Conservation (phyloP, 805 yeast genomes). For the Yueomyces sinensis region DNA sequence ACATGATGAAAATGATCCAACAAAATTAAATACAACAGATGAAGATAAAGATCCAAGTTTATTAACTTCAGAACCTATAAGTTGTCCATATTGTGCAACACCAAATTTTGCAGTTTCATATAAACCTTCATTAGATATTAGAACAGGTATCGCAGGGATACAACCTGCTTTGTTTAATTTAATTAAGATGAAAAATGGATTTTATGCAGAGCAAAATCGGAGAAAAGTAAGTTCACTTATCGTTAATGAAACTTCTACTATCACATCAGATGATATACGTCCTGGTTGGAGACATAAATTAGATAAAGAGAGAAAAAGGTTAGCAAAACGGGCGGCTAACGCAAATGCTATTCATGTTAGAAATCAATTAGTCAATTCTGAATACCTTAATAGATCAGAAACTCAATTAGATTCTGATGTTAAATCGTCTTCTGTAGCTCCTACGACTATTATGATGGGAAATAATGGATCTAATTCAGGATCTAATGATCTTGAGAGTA, state of each 20-base stretch:
- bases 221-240: neutral
- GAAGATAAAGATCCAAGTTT: constrained; percentile 37
- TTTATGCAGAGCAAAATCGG: neutral
- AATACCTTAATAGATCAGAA: neutral
- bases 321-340: constrained; percentile 82
- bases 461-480: too few relatives aligned
- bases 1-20: constrained; percentile 38
- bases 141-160: constrained; percentile 44
- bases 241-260: constrained; percentile 17
- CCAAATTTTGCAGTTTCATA: constrained; percentile 76
- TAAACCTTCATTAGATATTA: constrained; percentile 40
- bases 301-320: constrained; percentile 53
- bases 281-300: constrained; percentile 88
- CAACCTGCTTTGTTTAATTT: constrained; percentile 28
- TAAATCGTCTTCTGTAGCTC: neutral
- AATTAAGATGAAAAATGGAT: neutral
- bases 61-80: constrained; percentile 73
- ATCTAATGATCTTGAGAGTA: constrained; percentile 43
- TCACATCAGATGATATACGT: constrained; percentile 69
- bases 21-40: constrained; percentile 8
- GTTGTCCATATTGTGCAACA: constrained; percentile 89
- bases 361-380: constrained; percentile 42
- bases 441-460: too few relatives aligned
- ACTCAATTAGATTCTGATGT: neutral
- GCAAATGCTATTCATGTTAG: constrained; percentile 91